phyloP scores from a whole-genome alignment of 106 monocot species.

The Allium fistulosum region DNA sequence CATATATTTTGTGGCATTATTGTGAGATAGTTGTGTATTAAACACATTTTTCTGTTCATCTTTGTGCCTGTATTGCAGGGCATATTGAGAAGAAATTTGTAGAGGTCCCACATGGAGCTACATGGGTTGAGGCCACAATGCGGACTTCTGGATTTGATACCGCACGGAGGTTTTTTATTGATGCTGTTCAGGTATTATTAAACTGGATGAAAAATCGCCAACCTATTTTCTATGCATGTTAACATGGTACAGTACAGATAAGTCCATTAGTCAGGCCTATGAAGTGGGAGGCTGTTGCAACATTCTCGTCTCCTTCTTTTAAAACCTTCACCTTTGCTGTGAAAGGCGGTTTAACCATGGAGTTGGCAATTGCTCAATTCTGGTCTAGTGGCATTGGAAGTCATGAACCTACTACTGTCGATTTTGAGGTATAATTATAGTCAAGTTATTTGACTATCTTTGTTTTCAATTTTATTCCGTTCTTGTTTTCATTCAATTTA shows the following conservation, averaged over 20 bases:
- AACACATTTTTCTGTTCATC: background rate
- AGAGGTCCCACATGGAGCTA: conserved; percentile 78
- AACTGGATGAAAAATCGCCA: background rate
- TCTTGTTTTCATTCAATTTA: too few relatives aligned
- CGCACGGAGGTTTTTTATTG: conserved; percentile 63
- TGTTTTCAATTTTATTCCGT: too few relatives aligned
- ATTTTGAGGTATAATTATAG: conserved; percentile 63
- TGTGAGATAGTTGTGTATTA: too few relatives aligned
- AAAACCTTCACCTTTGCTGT: conserved; percentile 77
- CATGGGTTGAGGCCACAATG: conserved; percentile 91
- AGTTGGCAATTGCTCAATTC: conserved; percentile 82
- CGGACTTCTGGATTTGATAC: conserved; percentile 83
- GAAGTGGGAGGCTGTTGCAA: conserved; percentile 73
- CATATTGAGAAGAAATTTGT: conserved; percentile 82
- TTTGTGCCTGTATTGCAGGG: conserved; percentile 26
- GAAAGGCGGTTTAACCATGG: conserved; percentile 69
- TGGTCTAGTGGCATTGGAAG: conserved; percentile 98
- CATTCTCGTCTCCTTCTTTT: conserved; percentile 81
- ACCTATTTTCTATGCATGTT: conserved; percentile 3
- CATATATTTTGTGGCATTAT: too few relatives aligned
- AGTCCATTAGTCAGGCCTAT: conserved; percentile 73
- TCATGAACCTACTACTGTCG: conserved; percentile 61
- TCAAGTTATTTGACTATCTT: too few relatives aligned
- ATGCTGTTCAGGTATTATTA: conserved; percentile 68
- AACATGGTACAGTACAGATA: conserved; percentile 44